phyloP scores from a whole-genome alignment of 2,329 filamentous ascomycete species.

The Orbilia oligospora region DNA sequence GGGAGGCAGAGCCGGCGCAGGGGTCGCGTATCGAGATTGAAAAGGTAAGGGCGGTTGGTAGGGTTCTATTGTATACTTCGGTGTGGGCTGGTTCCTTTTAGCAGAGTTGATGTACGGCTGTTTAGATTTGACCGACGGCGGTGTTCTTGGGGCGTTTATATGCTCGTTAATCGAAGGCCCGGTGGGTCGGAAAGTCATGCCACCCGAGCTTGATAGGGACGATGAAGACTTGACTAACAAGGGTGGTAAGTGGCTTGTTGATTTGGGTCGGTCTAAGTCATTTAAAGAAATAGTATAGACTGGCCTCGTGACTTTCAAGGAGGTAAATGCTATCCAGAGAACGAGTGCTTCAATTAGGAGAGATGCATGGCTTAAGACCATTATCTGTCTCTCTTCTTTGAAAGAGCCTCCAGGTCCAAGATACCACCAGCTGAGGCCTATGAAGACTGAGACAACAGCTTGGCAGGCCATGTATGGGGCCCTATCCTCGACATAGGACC shows the following conservation, averaged over 20 bases:
- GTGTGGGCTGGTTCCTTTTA: conserved; percentile 8
- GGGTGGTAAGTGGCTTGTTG: conserved; percentile 1
- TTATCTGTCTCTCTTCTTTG: conserved; percentile 43
- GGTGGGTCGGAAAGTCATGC: conserved; percentile 50
- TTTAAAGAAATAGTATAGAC: conserved; percentile 30
- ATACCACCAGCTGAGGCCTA: conserved; percentile 54
- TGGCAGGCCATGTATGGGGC: conserved; percentile 48
- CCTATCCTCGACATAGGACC: conserved; percentile 53
- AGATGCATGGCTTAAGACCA: conserved; percentile 43
- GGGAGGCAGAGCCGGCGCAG: background rate
- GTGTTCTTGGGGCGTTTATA: background rate
- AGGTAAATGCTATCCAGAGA: conserved; percentile 46
- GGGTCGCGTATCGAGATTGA: conserved; percentile 7
- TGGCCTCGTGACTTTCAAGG: conserved; percentile 38
- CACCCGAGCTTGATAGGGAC: conserved; percentile 7
- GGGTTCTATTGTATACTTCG: conserved; percentile 14
- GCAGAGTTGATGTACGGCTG: conserved; percentile 7
- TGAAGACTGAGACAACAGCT: conserved; percentile 32
- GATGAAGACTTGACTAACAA: conserved; percentile 11
- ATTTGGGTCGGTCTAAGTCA: conserved; percentile 6
- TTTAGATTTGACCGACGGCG: background rate
- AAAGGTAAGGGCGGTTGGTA: conserved; percentile 2
- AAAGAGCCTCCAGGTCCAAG: conserved; percentile 29
- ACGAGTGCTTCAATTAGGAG: conserved; percentile 47
- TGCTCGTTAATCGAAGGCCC: conserved; percentile 32